Evolutionary conservation across 495 filamentous ascomycete genomes (phyloP).

Genomic region (Apodospora peruviana): DNA sequence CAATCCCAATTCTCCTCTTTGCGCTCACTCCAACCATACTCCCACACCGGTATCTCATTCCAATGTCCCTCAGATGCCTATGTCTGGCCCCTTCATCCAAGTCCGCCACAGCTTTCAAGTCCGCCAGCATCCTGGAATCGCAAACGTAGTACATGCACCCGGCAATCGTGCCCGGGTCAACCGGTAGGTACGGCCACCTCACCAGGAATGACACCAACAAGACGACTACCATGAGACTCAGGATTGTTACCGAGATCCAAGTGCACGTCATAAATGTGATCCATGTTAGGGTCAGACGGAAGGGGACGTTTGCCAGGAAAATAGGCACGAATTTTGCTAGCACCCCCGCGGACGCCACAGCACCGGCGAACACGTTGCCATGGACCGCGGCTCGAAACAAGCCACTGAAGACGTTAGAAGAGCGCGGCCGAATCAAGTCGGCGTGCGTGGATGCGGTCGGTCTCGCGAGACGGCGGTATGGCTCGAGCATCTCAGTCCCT

Average conservation of each 20-base stretch:
- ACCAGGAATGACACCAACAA: conserved; percentile 24
- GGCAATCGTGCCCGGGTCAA: conserved; percentile 25
- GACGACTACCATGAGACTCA: conserved; percentile 31
- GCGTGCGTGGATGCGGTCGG: conserved; percentile 11
- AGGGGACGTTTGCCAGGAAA: conserved; percentile 34
- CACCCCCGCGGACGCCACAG: conserved; percentile 28
- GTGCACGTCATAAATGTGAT: conserved; percentile 24
- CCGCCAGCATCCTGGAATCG: conserved; percentile 11
- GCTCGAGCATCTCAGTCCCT: not conserved
- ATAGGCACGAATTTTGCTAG: conserved; percentile 33
- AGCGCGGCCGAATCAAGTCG: conserved; percentile 29
- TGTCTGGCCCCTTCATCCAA: not conserved
- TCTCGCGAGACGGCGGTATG: conserved; percentile 3
- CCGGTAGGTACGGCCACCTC: conserved; percentile 25
- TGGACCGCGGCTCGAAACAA: conserved; percentile 24
- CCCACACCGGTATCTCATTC: not conserved
- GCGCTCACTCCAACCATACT: not conserved
- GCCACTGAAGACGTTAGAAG: conserved; percentile 30
- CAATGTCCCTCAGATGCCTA: not conserved
- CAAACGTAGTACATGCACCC: conserved; percentile 29
- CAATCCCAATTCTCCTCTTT: not conserved
- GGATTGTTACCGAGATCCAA: conserved; percentile 28
- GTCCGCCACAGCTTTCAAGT: too few species aligned
- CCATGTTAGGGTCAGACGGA: conserved; percentile 28
- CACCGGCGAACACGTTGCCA: conserved; percentile 3